Evolutionary conservation across 2,329 filamentous ascomycete species (phyloP).

Genomic region (Sclerotinia subarctica): DNA sequence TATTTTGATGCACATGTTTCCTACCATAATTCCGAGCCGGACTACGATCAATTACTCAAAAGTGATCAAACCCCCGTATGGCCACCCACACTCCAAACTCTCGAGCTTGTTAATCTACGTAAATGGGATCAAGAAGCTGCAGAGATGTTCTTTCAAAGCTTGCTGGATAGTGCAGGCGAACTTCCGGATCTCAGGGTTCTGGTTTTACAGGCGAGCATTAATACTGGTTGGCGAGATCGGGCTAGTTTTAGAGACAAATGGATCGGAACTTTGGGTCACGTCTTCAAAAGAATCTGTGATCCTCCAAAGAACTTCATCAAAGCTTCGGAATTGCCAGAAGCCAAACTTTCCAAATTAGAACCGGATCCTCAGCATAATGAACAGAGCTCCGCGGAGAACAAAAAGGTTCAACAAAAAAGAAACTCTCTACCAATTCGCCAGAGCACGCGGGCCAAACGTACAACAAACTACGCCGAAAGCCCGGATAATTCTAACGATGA

Average conservation of each 20-base stretch:
- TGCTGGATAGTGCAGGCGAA: constrained; percentile 66
- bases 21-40: constrained; percentile 69
- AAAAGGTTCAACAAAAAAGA: background rate
- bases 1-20: constrained; percentile 70
- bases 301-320: constrained; percentile 33
- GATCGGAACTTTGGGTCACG: constrained; percentile 64
- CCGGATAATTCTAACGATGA: constrained; percentile 27
- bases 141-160: constrained; percentile 72
- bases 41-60: constrained; percentile 67
- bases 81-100: constrained; percentile 66
- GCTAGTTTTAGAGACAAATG: constrained; percentile 76
- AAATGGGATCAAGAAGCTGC: constrained; percentile 70
- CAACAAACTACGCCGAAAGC: constrained; percentile 34
- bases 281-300: constrained; percentile 56
- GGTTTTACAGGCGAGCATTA: constrained; percentile 69
- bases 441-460: constrained; percentile 21
- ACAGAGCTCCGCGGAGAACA: constrained; percentile 25
- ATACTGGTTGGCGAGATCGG: constrained; percentile 77
- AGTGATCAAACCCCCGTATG: constrained; percentile 68
- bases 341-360: background rate
- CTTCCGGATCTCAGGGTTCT: constrained; percentile 67
- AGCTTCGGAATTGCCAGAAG: constrained; percentile 11
- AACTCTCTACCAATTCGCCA: constrained; percentile 22
- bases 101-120: constrained; percentile 75
- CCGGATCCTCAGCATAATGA: background rate